phyloP scores from a whole-genome alignment of 1,284 basidiomycete genomes.

The Ustilago cynodontis region DNA sequence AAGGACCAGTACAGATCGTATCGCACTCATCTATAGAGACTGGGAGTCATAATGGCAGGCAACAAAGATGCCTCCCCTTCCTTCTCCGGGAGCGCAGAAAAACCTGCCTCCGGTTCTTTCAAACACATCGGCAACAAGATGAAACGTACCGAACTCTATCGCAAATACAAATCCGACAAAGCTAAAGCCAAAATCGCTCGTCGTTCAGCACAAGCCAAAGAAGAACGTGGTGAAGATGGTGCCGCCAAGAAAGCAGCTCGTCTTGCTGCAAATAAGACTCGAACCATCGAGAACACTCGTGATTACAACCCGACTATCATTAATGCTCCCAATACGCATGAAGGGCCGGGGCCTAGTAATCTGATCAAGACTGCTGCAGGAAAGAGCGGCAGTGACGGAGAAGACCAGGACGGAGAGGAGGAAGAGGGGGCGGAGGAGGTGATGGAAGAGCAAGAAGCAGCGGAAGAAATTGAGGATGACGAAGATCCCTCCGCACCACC shows the following conservation, averaged over 20 bases:
- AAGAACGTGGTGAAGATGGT: slow-evolving; percentile 76
- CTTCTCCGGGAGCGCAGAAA: slow-evolving; percentile 11
- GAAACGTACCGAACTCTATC: slow-evolving; percentile 68
- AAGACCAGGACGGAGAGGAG: slow-evolving; percentile 38
- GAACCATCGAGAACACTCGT: slow-evolving; percentile 92
- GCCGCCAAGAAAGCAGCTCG: slow-evolving; percentile 78
- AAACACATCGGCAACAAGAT: slow-evolving; percentile 70
- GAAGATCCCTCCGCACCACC: slow-evolving; percentile 63
- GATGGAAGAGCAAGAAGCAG: slow-evolving; percentile 62
- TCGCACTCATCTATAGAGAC: no score
- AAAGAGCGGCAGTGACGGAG: slow-evolving; percentile 3
- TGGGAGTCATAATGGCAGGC: slow-evolving; percentile 16
- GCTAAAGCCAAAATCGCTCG: slow-evolving; percentile 83
- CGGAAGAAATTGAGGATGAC: slow-evolving; percentile 51
- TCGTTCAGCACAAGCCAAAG: slow-evolving; percentile 76
- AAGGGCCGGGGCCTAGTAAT: slow-evolving; percentile 71
- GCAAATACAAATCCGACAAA: slow-evolving; percentile 83
- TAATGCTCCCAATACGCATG: slow-evolving; percentile 66
- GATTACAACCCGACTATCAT: slow-evolving; percentile 86
- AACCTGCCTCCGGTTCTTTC: slow-evolving; percentile 51
- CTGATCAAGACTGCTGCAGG: slow-evolving; percentile 8
- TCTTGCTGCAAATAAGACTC: slow-evolving; percentile 84
- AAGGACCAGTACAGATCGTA: background rate
- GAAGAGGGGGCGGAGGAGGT: slow-evolving; percentile 51
- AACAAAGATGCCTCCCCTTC: slow-evolving; percentile 19